Base-by-base conservation (phyloP, 805 yeast genomes). In the Hemisphaericaspora nanyangensis region DNA sequence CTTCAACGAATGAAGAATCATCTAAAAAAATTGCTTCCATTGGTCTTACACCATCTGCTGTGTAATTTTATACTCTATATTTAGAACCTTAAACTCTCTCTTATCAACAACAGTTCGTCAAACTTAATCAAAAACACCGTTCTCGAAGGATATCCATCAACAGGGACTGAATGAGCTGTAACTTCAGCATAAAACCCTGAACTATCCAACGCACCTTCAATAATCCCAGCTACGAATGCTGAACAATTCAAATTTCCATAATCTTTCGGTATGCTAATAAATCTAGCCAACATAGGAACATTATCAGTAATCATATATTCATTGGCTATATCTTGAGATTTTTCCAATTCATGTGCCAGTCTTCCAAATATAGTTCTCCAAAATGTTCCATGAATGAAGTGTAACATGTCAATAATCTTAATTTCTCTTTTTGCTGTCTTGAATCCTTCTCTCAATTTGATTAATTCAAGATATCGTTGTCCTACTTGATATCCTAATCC, bases 171-270 rank as follows among this genome's bases (percentile, higher is more conserved):
- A 53, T 88, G 95, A 1, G 96, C 95, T n/a, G 85, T 77, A 6
- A 88, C 95, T 33, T 65, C 69, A 11, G 91, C 89, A 39, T 74
- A 79, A 54, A 86, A 86, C 46, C 79, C 80, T 2, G 86, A 69
- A 4, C 83, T 70, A 51, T 85, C 93, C 42, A 88, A 63, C 1
- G 87, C 80, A 0, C 95, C 95, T 56, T 88, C 95, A 29, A 87
- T 72, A 12, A 88, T 73, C 0, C 96, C 96, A 0, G 95, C 95
- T 1, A 82, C 77, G 54, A 84, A 85, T 0, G 95, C 90, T 12
- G 83, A 80, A 53, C 93, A 85, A 54, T 84, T 85, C 51, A 87
- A 70, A 45, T 80, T 80, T 8, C 85, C 80, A 54, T 82, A 79
- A 47, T 88, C 95, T 48, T 76, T 78, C 2, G 96, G 96, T 4